Percentiles rank a stretch among this genome's conserved stretches.
Evolutionary conservation across 768 basidiomycete species (phyloP).

Genomic region (Psilocybe tampanensis): DNA sequence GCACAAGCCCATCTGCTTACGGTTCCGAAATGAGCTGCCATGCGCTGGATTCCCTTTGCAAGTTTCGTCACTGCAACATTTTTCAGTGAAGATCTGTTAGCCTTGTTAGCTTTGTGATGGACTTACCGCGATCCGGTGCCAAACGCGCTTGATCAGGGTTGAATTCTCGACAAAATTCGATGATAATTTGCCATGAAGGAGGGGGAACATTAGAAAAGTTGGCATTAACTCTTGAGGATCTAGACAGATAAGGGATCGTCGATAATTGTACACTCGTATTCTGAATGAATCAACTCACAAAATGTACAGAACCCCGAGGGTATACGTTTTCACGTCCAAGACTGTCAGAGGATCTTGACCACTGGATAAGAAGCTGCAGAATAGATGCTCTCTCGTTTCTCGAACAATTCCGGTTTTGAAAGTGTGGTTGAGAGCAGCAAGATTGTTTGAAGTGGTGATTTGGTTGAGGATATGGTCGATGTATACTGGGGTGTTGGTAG

Average conservation of each 20-base stretch:
- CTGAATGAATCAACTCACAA: slow-evolving; percentile 50
- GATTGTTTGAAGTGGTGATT: slow-evolving; percentile 46
- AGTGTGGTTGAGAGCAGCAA: slow-evolving; percentile 40
- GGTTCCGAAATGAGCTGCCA: slow-evolving; percentile 49
- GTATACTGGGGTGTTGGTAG: not conserved
- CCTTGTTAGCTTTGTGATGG: not conserved
- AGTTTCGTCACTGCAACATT: slow-evolving; percentile 58
- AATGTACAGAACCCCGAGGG: slow-evolving; percentile 71
- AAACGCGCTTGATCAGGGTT: slow-evolving; percentile 62
- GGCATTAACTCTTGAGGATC: slow-evolving; percentile 57
- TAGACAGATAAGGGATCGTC: slow-evolving; percentile 24
- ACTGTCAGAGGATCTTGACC: slow-evolving; percentile 71
- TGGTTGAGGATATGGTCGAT: slow-evolving; percentile 28
- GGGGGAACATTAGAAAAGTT: slow-evolving; percentile 36
- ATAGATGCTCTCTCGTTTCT: slow-evolving; percentile 59
- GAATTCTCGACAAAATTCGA: slow-evolving; percentile 65
- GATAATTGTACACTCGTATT: not conserved
- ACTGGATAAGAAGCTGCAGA: slow-evolving; percentile 52
- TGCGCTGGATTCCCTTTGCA: slow-evolving; percentile 61
- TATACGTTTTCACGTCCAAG: slow-evolving; percentile 56
- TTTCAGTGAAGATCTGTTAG: not conserved
- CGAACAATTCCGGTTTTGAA: slow-evolving; percentile 51
- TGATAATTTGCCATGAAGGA: slow-evolving; percentile 45
- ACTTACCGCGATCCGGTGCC: slow-evolving; percentile 69
- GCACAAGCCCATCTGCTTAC: slow-evolving; percentile 38